Conservation (phyloP, 1,284 basidiomycete species). For the Ustilago hordei region DNA sequence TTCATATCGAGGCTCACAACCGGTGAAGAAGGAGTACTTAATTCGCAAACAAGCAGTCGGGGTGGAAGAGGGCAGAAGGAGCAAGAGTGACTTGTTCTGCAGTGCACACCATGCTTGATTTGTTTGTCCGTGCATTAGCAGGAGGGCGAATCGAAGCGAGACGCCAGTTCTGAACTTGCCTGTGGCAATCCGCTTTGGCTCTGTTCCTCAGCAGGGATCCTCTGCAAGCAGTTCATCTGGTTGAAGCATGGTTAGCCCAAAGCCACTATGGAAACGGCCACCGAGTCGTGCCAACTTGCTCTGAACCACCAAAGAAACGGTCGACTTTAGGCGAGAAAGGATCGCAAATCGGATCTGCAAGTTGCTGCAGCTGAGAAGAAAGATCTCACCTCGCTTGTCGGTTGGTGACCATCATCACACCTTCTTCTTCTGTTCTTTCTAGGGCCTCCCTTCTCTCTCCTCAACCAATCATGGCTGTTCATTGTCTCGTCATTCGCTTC, state of each 20-base stretch:
- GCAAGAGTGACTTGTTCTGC: neutral
- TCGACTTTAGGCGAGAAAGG: neutral
- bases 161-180: neutral
- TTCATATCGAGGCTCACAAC: too few relatives aligned
- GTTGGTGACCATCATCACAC: neutral
- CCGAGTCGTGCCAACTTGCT: too few relatives aligned
- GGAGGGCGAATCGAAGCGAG: neutral
- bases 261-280: too few relatives aligned
- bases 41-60: too few relatives aligned
- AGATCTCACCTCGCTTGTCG: neutral
- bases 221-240: neutral
- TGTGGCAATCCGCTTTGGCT: neutral
- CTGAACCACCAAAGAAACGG: too few relatives aligned
- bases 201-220: neutral
- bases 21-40: too few relatives aligned
- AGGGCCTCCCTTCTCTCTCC: neutral
- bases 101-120: slow-evolving; percentile 1
- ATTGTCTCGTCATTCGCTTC: neutral
- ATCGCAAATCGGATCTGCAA: slow-evolving; percentile 3
- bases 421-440: neutral
- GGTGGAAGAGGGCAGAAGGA: neutral
- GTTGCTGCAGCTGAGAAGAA: neutral
- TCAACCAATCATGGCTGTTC: neutral
- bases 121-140: slow-evolving; percentile 12
- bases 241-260: too few relatives aligned